Conservation (phyloP, 768 basidiomycete genomes). For the Pilatotrama ljubarskyi region DNA sequence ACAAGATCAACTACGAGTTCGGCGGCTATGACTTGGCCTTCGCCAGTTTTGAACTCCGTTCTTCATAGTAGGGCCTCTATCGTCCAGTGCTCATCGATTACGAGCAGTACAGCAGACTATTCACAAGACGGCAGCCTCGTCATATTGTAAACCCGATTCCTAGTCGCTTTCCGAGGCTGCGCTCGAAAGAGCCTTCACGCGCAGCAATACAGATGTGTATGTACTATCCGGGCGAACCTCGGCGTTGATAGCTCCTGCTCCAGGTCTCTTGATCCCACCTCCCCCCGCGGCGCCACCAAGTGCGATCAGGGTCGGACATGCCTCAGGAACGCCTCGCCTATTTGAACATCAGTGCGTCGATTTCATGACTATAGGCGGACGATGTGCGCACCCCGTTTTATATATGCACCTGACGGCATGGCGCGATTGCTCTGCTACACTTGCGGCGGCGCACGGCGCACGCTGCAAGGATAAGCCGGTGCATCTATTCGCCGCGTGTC, state of each 20-base stretch:
- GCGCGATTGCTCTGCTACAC: not conserved
- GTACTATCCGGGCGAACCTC: constrained; percentile 12
- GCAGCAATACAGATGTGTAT: constrained; percentile 14
- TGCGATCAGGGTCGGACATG: constrained; percentile 13
- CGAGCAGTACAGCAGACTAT: not conserved
- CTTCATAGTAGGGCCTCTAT: constrained; percentile 3
- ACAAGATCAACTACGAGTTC: constrained; percentile 98
- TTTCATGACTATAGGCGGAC: not conserved
- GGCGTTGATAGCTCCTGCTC: constrained; percentile 9
- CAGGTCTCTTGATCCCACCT: constrained; percentile 4
- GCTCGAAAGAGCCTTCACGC: constrained; percentile 1
- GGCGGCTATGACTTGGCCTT: constrained; percentile 90
- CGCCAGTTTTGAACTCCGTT: constrained; percentile 72
- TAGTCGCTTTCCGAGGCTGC: constrained; percentile 8
- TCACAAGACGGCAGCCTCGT: not conserved
- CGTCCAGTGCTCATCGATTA: not conserved
- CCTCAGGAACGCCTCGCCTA: not conserved
- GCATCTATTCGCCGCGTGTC: not conserved
- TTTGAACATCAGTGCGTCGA: not conserved
- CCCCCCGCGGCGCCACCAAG: not conserved
- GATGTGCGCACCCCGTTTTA: constrained; percentile 5
- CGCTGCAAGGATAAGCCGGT: not conserved
- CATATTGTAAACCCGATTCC: not conserved
- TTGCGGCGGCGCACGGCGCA: constrained; percentile 9
- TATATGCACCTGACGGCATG: not conserved